Base-by-base conservation (phyloP, 768 basidiomycete species). In the Coprinopsis sp. region DNA sequence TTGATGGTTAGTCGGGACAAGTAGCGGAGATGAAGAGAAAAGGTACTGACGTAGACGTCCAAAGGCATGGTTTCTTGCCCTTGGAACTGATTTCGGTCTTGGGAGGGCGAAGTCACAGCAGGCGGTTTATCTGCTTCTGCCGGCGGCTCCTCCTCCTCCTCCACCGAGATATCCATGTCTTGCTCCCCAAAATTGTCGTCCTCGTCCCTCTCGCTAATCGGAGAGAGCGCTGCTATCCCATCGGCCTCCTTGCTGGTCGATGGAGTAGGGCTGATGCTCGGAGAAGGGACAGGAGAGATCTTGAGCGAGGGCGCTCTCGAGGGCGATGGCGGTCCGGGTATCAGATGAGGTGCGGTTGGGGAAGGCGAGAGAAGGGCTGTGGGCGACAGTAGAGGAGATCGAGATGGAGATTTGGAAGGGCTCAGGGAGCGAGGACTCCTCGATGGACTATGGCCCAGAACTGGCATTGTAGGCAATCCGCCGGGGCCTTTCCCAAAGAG, bases 41-140 rank as follows among this genome's bases (percentile, higher is more conserved):
- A 18, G 12, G 19, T 24, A 33, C 39, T 23, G 16, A 48, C 48
- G 25, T 49, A 49, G 19, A 49, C 29, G 30, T 49, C 48, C 14
- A 49, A 28, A 14, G 14, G 8, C 4, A n/a, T n/a, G n/a, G 21
- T 46, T 4, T 36, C 34, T 5, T 34, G 22, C 19, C 33, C 19
- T 13, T 6, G 31, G 7, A 33, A 34, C 41, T 5, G 12, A 25
- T 13, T 14, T 6, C 13, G 6, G 30, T 28, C n/a, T 30, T 7
- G 14, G 3, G 42, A 12, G 12, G 27, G 44, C 7, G 33, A 7
- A 16, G 22, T 30, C 28, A 27, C 36, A 4, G 23, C 37, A n/a
- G 37, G 6, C 34, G 27, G 13, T 19, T 18, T n/a, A 8, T 31
- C 10, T 31, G 30, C 25, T 39, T 39, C 38, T 21, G 18, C 38